Evolutionary conservation across 179 eudicot species (phyloP), one percentile per base, ranked within the genome.

Genomic region (Beta lomatogona): DNA sequence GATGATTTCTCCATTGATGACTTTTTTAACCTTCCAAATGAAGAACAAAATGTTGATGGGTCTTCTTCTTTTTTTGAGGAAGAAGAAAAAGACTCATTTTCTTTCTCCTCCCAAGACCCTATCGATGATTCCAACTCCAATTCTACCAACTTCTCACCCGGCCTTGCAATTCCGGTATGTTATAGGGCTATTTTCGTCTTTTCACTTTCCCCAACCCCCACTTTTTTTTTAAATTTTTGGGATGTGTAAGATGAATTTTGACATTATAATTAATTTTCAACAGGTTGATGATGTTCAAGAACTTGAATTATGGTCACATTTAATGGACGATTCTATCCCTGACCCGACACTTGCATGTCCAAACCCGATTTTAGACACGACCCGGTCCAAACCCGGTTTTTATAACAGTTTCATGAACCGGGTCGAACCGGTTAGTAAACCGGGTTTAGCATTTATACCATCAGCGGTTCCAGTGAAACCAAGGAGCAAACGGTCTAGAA

Each of bases 1-100:
- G 97, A 94, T 3, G 98, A 94, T 76, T 93, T 94, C 14, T 90
- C 97, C 14, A 86, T 94, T 19, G 98, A 94, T 66, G 96, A 86
- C 71, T 93, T 91, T 57, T 90, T 94, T 16, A 90, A 94, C 88
- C 86, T 94, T 52, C 86, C 93, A 0, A 89, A 87, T n/a, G 89
- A 88, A 18, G 91, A 91, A 36, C 41, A 36, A 5, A 54, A 48
- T 44, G 4, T 19, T 25, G 21, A 18, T 13, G 36, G 58, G 28
- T 65, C 31, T 63, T 65, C 80, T 9, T 71, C 61, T 31, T 59
- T 76, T 4, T 77, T 80, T 65, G 88, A 84, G 19, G 85, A 65
- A 18, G 81, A 78, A 1, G 89, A 87, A 18, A 89, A 89, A 28
- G 88, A 83, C 25, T 55, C 63, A 0, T 13, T 15, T 53, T 73